A percentile compares a stretch with the other conserved stretches of the same genome.
These are phyloP conservation scores for Calvatia gigantea DNA, from an alignment of 768 basidiomycete genomes.

Conservation along the genomic window DNA sequence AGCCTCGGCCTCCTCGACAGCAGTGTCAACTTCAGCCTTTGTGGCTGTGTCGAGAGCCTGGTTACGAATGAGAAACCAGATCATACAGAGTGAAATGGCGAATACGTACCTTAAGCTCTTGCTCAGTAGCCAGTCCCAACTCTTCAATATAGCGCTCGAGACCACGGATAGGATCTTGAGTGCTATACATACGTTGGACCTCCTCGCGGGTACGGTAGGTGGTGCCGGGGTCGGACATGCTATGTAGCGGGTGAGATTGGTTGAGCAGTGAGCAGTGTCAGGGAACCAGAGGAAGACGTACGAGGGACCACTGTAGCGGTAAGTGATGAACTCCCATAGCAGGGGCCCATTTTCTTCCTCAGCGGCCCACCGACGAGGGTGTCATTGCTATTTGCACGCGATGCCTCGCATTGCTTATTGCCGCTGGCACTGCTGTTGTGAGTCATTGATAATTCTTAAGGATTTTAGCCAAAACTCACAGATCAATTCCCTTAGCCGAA, in stretches of 20 bases:
- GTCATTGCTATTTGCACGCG: too few relatives aligned
- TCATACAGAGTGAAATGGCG: background rate
- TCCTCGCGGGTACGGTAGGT: constrained; percentile 99
- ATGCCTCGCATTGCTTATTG: too few relatives aligned
- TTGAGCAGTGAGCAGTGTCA: background rate
- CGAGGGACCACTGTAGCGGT: constrained; percentile 98
- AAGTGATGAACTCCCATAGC: constrained; percentile 94
- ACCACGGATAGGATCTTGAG: constrained; percentile 93
- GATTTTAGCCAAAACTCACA: too few relatives aligned
- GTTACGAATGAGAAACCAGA: background rate
- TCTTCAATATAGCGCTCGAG: constrained; percentile 91
- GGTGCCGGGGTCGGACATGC: constrained; percentile 98
- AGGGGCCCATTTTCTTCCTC: constrained; percentile 86
- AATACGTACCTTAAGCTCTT: constrained; percentile 75
- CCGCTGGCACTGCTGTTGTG: too few relatives aligned
- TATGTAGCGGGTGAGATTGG: constrained; percentile 24
- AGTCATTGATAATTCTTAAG: too few relatives aligned
- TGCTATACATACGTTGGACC: constrained; percentile 93
- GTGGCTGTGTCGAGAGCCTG: constrained; percentile 87
- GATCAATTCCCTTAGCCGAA: too few relatives aligned
- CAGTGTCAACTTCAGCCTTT: constrained; percentile 81
- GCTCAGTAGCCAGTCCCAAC: constrained; percentile 90
- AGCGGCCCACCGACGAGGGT: constrained; percentile 84
- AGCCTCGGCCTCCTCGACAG: constrained; percentile 90
- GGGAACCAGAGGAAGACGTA: constrained; percentile 38